Evolutionary conservation across 2,329 filamentous ascomycete genomes (phyloP), one percentile per base, ranked within the genome.

Genomic region (Epichloe coenophiala): DNA sequence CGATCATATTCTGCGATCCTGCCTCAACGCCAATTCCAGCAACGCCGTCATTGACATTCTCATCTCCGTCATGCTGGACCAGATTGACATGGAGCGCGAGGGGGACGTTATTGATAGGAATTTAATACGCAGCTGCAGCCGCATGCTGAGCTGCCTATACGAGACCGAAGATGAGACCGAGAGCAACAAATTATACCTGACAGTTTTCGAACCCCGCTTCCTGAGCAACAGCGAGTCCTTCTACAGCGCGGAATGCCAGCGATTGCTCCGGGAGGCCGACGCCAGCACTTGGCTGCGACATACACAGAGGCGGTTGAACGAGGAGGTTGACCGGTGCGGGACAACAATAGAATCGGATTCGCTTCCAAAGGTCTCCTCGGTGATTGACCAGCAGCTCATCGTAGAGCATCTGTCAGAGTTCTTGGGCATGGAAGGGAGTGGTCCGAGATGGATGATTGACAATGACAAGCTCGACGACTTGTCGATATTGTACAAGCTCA

Each of bases 131-230:
- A 84, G 86, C 48, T 91, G 88, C 63, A 78, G 88, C 3, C 83
- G 86, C 58, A 96, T 98, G 89, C 75, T 98, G 5, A 91, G 94
- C 62, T 81, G 81, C 7, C 74, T 98, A 0, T 94, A 95, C 63
- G 86, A 95, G 64, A 83, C 82, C 0, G 80, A 89, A 51, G 76
- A 82, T 4, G 89, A 95, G 61, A 77, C 80, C 5, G 86, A 94
- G 56, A 75, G 79, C 44, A 79, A 87, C 41, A 93, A 89, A 60
- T 73, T 98, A 0, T 98, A 98, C 62, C 68, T 89, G 33, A 86
- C 82, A 0, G 76, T 78, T 0, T 97, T 98, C 59, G 89, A 98
- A 64, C 80, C 80, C 1, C 76, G 78, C 9, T 95, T 93, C 59
- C 68, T 97, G 4, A 66, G 74, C 1, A 78, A 80, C 3, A 95